Base-by-base conservation (phyloP, 257 asterid species). In the Solanum peruvianum region DNA sequence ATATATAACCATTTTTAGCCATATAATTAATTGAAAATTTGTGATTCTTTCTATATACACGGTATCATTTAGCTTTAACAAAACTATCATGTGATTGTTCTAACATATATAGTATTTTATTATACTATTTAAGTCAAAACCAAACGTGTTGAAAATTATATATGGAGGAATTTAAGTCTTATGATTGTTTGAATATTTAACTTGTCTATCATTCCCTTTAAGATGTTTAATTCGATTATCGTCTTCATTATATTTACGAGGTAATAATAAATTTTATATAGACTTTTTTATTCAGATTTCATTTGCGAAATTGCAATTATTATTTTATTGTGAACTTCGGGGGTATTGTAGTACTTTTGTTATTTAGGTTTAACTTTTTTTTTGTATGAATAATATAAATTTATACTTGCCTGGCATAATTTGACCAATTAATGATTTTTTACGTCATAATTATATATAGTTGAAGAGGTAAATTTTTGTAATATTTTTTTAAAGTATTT, bases 401-500 rank as follows among this genome's bases (percentile, higher is more conserved):
- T 69, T 69, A 31, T 29, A 69, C 11, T 9, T 29, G 41, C 11
- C 75, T 0, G 6, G 1, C 1, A 67, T 67, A 27, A 67, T 67
- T 27, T 66, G 20, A 66, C 35, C 37, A 69, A 69, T 6, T 52
- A 52, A 52, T 52, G 10, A 52, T 52, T 52, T 52, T 0, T 52
- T 52, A 52, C n/a, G 0, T 4, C n/a, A 18, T 52, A 52, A 52
- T 2, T 52, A 52, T 52, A 18, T 16, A 52, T 31, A 29, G n/a
- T 8, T 70, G 77, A 70, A 70, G 77, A 70, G 77, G 77, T 1
- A 70, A 70, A 15, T 7, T 70, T 70, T 29, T 70, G 42, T 70
- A 44, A 15, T 7, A 15, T 3, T 31, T 0, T 31, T 70, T 31
- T 0, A 70, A 6, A 18, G n/a, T 52, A 6, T 52, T 52, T 16